Conservation (phyloP, 805 yeast species). For the Metschnikowia corniflorae region DNA sequence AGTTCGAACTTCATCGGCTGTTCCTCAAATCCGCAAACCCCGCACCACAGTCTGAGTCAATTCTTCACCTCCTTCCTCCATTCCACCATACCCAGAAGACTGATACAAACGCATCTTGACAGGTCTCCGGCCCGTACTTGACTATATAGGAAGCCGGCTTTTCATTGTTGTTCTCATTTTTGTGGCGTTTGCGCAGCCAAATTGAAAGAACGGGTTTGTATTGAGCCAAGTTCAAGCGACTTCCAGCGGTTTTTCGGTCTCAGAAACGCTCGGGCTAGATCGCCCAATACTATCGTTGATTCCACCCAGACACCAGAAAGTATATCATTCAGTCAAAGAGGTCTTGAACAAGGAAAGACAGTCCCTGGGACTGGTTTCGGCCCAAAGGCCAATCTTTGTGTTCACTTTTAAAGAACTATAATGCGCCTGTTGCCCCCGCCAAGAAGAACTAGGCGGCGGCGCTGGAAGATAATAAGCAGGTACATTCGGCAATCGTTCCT, state of each 20-base stretch:
- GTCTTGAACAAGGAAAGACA: too few relatives aligned
- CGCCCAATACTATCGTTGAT: background rate
- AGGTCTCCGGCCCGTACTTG: background rate
- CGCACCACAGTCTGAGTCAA: background rate
- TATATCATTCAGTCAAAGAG: too few relatives aligned
- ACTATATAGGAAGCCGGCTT: background rate
- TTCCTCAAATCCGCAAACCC: background rate
- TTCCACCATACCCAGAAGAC: too few relatives aligned
- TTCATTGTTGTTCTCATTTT: background rate
- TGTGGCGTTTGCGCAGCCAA: background rate
- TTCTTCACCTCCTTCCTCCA: too few relatives aligned
- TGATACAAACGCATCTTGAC: too few relatives aligned
- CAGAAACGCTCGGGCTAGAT: background rate
- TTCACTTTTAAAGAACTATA: too few relatives aligned
- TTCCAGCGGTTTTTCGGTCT: background rate
- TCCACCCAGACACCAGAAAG: too few relatives aligned
- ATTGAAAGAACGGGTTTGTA: background rate
- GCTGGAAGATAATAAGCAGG: conserved; percentile 13
- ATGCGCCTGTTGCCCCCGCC: conserved; percentile 21
- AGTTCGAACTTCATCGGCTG: background rate
- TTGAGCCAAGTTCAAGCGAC: background rate
- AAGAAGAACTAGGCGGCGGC: conserved; percentile 12
- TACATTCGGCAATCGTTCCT: conserved; percentile 3
- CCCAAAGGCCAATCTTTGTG: background rate
- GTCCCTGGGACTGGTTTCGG: background rate